Evolutionary conservation across 345 rosid species (phyloP), one percentile per base, ranked within the genome.

Genomic region (Eucalyptus paniculata): DNA sequence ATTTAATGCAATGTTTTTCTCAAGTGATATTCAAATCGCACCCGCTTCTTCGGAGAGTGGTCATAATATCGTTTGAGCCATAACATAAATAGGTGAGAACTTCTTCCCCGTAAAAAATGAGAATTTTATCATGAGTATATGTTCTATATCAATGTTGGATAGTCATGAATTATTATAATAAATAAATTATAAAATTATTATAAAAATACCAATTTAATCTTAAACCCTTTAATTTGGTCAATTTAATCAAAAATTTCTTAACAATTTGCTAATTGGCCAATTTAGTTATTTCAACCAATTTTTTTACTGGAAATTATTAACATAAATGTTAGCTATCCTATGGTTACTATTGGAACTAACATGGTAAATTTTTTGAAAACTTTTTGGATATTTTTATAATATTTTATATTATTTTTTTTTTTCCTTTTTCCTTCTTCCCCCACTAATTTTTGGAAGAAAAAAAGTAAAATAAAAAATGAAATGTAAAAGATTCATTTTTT

Each of bases 241-340:
- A 24, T 56, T 56, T 56, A 10, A 0, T 24, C 3, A 23, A 10
- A 24, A 56, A 56, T 26, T 26, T 24, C 3, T 24, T 56, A 2
- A 24, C 6, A 56, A 56, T 56, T 56, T 56, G 3, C 30, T 56
- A 56, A 10, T 56, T 24, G 30, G 30, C 6, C 13, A 56, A 2
- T 5, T 24, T 24, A 56, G 3, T 56, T 1, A 56, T 56, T 56
- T 26, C 62, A 56, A 56, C 0, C 1, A 56, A 23, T 56, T 56
- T 56, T 56, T 23, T 56, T 23, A 6, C 0, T 4, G 0, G 1
- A 56, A 56, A 56, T 56, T 56, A 26, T 56, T 56, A 8, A 24
- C 13, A 56, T 24, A 0, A 0, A 56, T 56, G 3, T 24, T 24
- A 56, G 62, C 6, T 7, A 56, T 56, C 13, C 0, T 2, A 0